Conservation (phyloP, 2,329 filamentous ascomycete genomes). For the Hymenoscyphus repandus region DNA sequence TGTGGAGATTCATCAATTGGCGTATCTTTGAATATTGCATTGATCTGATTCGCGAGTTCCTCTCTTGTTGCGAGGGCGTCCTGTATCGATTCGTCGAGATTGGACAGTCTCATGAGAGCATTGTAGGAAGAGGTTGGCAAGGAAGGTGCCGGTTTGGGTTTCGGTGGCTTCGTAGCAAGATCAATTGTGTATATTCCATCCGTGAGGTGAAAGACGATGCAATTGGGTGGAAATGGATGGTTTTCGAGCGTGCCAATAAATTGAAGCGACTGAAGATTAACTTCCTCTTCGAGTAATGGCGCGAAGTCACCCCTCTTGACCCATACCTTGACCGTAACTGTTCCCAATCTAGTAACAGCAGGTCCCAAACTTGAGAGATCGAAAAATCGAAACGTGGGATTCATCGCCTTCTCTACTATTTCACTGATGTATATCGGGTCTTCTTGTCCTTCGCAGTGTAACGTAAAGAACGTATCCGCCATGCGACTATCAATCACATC, state of each 20-base stretch:
- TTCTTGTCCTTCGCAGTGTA: slow-evolving; percentile 61
- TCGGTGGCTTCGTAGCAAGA: slow-evolving; percentile 41
- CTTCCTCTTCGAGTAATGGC: slow-evolving; percentile 63
- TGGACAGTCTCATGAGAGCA: slow-evolving; percentile 79
- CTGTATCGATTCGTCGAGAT: slow-evolving; percentile 84
- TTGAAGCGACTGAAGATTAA: slow-evolving; percentile 69
- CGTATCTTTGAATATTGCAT: slow-evolving; percentile 44
- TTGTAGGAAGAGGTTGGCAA: slow-evolving; percentile 75
- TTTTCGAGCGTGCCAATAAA: slow-evolving; percentile 70
- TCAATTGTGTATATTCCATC: slow-evolving; percentile 85
- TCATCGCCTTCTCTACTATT: slow-evolving; percentile 72
- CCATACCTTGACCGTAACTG: slow-evolving; percentile 70
- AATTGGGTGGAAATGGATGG: slow-evolving; percentile 73
- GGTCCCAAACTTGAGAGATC: slow-evolving; percentile 63
- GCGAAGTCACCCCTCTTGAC: slow-evolving; percentile 52
- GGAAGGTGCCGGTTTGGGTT: slow-evolving; percentile 46
- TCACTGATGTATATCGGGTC: slow-evolving; percentile 91
- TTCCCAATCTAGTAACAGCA: slow-evolving; percentile 58
- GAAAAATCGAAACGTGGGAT: slow-evolving; percentile 85
- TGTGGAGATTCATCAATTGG: slow-evolving; percentile 40
- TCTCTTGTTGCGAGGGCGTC: slow-evolving; percentile 78
- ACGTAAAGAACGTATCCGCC: slow-evolving; percentile 83
- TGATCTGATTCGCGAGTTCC: slow-evolving; percentile 73
- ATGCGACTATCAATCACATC: slow-evolving; percentile 64
- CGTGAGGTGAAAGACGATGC: slow-evolving; percentile 75